These are phyloP conservation scores for Isatis tinctoria DNA, from an alignment of 345 rosid species.

Conservation along the genomic window DNA sequence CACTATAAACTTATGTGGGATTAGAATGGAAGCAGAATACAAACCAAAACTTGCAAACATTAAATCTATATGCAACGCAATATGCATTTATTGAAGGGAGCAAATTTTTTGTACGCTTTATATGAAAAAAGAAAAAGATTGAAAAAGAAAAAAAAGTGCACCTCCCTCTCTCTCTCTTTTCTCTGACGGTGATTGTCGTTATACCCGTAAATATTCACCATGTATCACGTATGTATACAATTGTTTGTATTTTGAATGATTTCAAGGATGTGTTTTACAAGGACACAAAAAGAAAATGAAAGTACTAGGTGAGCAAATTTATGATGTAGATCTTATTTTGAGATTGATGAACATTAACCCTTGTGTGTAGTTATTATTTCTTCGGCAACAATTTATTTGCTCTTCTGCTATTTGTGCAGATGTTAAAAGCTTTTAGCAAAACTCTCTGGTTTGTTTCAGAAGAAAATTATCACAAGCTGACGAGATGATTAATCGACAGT, in stretches of 20 bases:
- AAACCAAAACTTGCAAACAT: conserved; percentile 14
- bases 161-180: not conserved
- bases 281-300: not conserved
- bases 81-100: conserved; percentile 13
- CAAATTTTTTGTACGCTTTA: not conserved
- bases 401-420: not conserved
- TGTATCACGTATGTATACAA: conserved; percentile 1
- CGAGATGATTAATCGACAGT: conserved; percentile 31
- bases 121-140: not conserved
- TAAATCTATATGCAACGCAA: conserved; percentile 18
- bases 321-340: not conserved
- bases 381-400: not conserved
- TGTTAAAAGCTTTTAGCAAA: conserved; percentile 3
- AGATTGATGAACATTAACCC: not conserved
- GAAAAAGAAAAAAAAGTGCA: not conserved
- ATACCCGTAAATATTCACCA: not conserved
- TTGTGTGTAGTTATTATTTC: not conserved
- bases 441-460: conserved; percentile 10
- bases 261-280: not conserved
- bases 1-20: not conserved
- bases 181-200: conserved; percentile 11
- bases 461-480: conserved; percentile 50
- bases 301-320: not conserved
- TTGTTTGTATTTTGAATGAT: conserved; percentile 13
- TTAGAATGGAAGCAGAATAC: not conserved